phyloP scores from a whole-genome alignment of 441 rosid species.

The Brassica balearica region DNA sequence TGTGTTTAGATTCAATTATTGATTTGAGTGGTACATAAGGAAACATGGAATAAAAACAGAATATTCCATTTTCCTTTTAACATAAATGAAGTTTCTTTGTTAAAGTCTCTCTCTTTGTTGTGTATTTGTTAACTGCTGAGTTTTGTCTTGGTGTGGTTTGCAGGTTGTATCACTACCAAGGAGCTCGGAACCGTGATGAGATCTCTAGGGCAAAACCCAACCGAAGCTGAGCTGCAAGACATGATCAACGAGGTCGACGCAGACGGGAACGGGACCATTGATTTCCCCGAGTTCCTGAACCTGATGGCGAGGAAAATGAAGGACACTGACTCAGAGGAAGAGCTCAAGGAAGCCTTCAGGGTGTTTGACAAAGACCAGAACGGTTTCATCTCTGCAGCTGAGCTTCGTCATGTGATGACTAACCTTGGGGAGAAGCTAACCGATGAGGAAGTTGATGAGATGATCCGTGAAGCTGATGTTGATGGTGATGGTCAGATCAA shows the following conservation, averaged over 20 bases:
- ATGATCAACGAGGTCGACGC: slow-evolving; percentile 61
- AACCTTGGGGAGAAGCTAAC: slow-evolving; percentile 56
- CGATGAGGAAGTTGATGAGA: slow-evolving; percentile 58
- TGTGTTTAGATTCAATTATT: background rate
- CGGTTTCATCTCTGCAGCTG: slow-evolving; percentile 59
- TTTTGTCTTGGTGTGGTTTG: background rate
- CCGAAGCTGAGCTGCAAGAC: slow-evolving; percentile 60
- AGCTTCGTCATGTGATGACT: slow-evolving; percentile 59
- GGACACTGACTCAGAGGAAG: slow-evolving; percentile 59
- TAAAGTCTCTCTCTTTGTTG: background rate
- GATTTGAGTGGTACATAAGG: background rate
- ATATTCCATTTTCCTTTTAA: background rate
- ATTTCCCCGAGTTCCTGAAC: slow-evolving; percentile 57
- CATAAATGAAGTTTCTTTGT: slow-evolving; percentile 19
- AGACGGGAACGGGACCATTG: slow-evolving; percentile 56
- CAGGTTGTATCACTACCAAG: slow-evolving; percentile 60
- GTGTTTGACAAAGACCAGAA: slow-evolving; percentile 58
- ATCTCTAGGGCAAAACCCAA: slow-evolving; percentile 57
- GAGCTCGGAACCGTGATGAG: slow-evolving; percentile 62
- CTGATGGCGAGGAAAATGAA: slow-evolving; percentile 61
- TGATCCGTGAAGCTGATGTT: slow-evolving; percentile 57
- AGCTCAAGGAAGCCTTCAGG: slow-evolving; percentile 57
- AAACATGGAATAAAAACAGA: background rate
- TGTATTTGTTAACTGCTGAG: background rate
- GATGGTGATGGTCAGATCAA: slow-evolving; percentile 61